Evolutionary conservation across 1,139 yeast species (phyloP), one percentile per base, ranked within the genome.

Genomic region (Hyphopichia wangnamkhiaoensis): DNA sequence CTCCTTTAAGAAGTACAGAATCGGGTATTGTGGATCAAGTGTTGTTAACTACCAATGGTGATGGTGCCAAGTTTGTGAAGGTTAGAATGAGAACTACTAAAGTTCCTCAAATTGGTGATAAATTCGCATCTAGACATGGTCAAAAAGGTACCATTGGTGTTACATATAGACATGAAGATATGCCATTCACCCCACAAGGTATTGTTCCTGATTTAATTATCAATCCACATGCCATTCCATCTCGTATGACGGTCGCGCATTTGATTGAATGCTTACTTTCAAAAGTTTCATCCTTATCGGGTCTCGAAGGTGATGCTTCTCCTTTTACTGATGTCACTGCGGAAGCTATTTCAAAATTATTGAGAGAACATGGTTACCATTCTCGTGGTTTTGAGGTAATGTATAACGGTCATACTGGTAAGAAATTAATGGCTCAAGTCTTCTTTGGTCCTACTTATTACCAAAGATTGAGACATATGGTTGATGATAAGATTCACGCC

Each of bases 141-240:
- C 98, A 93, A 63, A 93, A 93, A 71, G 98, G 98, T 78, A 98
- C 93, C 25, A 91, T 98, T 73, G 98, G 98, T 63, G 88, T 91
- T 51, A 93, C 91, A 62, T 97, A 91, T 12, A 91, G 88, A 55
- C 97, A 91, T 58, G 97, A 90, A 59, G 98, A 93, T 59, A 76
- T 93, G 76, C 98, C 98, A 24, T 93, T 91, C 61, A 87, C 84
- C 58, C 97, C 91, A 53, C 78, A 82, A 45, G 98, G 98, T 54
- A 79, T 91, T 34, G 72, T 80, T 3, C 98, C 98, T 0, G 98
- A 93, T 66, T 90, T 93, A 50, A 93, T 93, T 56, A 93, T 93
- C 96, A 93, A 93, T 58, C 98, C 98, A 1, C 98, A 93, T 60
- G 98, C 97, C 69, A 93, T 93, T 82, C 98, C 98, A 48, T 91